Evolutionary conservation across 441 rosid genomes (phyloP).

Genomic region (Dalechampia spathulata): DNA sequence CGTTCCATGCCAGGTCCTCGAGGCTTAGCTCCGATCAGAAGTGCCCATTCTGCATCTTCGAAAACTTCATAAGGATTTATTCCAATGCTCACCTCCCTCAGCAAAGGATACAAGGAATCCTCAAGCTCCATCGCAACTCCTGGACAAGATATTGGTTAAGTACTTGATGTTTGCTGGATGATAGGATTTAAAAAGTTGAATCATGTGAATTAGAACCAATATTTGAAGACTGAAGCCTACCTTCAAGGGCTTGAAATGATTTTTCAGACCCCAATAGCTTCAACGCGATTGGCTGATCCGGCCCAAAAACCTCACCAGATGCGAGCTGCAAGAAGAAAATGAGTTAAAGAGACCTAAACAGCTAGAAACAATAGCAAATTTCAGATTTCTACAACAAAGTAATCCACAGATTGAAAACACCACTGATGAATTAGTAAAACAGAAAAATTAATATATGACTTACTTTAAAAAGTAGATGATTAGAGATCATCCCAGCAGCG

Average conservation of each 20-base stretch:
- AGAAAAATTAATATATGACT: constrained; percentile 7
- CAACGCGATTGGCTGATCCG: constrained; percentile 80
- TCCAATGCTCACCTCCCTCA: constrained; percentile 88
- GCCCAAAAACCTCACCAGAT: constrained; percentile 88
- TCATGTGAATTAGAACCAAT: no score
- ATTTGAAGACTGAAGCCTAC: no score
- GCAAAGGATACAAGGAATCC: constrained; percentile 84
- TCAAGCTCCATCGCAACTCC: constrained; percentile 98
- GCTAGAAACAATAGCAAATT: no score
- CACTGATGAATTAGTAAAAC: no score
- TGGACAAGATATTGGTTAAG: constrained; percentile 26
- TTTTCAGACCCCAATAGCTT: constrained; percentile 89
- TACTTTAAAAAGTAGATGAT: constrained; percentile 95
- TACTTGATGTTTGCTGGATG: no score
- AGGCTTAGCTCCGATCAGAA: constrained; percentile 93
- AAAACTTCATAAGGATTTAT: constrained; percentile 72
- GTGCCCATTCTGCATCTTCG: constrained; percentile 94
- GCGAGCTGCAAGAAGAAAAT: constrained; percentile 56
- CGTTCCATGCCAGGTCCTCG: constrained; percentile 98
- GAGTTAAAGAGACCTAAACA: constrained; percentile 1
- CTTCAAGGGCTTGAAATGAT: constrained; percentile 90
- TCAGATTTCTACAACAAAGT: no score
- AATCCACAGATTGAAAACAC: no score
- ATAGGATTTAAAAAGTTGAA: no score
- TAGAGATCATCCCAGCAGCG: constrained; percentile 96